A percentile compares a stretch with the other conserved stretches of the same genome.
Evolutionary conservation across 345 rosid genomes (phyloP).

Genomic region (Balakata baccata): DNA sequence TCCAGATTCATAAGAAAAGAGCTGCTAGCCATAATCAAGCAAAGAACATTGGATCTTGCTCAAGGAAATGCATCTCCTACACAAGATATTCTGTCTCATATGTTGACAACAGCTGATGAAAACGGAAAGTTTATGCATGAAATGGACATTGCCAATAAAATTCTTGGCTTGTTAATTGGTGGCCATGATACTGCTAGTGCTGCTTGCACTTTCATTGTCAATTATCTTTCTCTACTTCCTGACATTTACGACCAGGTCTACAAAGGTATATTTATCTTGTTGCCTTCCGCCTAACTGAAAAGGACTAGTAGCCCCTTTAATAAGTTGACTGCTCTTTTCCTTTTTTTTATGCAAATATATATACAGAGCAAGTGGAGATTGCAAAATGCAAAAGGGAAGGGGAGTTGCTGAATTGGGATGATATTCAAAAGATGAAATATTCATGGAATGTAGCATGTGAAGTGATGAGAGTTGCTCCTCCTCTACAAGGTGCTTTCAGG

Average conservation of each 20-base stretch:
- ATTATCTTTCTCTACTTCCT: slow-evolving; percentile 36
- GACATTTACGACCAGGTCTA: slow-evolving; percentile 31
- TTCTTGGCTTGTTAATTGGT: slow-evolving; percentile 36
- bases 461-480: slow-evolving; percentile 37
- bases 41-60: slow-evolving; percentile 28
- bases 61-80: slow-evolving; percentile 20
- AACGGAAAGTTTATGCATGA: slow-evolving; percentile 38
- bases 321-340: background rate
- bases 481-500: slow-evolving; percentile 40
- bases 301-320: background rate
- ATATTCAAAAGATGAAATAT: slow-evolving; percentile 39
- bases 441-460: slow-evolving; percentile 43
- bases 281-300: too few relatives aligned
- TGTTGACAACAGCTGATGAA: slow-evolving; percentile 26
- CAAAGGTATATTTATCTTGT: slow-evolving; percentile 16
- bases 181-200: slow-evolving; percentile 45
- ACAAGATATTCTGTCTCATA: slow-evolving; percentile 36
- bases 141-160: slow-evolving; percentile 36
- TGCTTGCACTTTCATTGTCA: slow-evolving; percentile 39
- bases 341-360: background rate
- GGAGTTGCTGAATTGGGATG: slow-evolving; percentile 35
- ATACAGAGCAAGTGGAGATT: slow-evolving; percentile 39
- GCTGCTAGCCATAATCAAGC: slow-evolving; percentile 29
- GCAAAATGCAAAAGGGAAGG: slow-evolving; percentile 27
- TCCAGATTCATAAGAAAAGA: slow-evolving; percentile 34